Conservation (phyloP, 768 basidiomycete species). For the Serpula lacrymans region DNA sequence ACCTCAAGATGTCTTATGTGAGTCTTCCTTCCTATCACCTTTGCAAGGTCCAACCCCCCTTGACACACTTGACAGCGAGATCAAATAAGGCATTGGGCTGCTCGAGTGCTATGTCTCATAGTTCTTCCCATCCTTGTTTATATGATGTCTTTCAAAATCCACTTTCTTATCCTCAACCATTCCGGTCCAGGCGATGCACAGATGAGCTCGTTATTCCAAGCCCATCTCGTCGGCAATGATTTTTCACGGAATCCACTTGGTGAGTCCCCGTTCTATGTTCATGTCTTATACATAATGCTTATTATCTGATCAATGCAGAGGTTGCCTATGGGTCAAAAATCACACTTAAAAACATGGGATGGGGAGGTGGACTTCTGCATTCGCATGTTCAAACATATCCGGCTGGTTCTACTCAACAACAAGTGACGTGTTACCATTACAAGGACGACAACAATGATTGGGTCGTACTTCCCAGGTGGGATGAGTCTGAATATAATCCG, state of each 20-base stretch:
- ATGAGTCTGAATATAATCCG: slow-evolving; percentile 61
- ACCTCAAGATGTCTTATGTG: slow-evolving; percentile 87
- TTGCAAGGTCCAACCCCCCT: too few species aligned
- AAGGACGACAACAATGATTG: slow-evolving; percentile 98
- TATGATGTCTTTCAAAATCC: slow-evolving; percentile 92
- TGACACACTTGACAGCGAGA: slow-evolving; percentile 53
- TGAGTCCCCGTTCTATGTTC: slow-evolving; percentile 26
- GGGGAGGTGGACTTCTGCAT: slow-evolving; percentile 94
- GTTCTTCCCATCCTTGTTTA: slow-evolving; percentile 89
- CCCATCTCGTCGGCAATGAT: slow-evolving; percentile 91
- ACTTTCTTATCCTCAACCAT: slow-evolving; percentile 92
- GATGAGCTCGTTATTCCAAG: slow-evolving; percentile 98
- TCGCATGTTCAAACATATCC: slow-evolving; percentile 97
- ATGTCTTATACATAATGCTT: slow-evolving; percentile 3
- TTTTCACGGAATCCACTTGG: slow-evolving; percentile 89
- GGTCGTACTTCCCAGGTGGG: slow-evolving; percentile 78
- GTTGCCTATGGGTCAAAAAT: slow-evolving; percentile 87
- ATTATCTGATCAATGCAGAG: slow-evolving; percentile 42
- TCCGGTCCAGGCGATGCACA: slow-evolving; percentile 96
- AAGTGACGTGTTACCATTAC: slow-evolving; percentile 99
- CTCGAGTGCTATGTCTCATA: slow-evolving; percentile 82
- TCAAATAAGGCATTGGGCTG: slow-evolving; percentile 88
- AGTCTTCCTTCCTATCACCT: slow-evolving; percentile 25
- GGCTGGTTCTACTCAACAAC: slow-evolving; percentile 88
- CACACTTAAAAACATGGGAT: slow-evolving; percentile 96